Evolutionary conservation across 495 filamentous ascomycete species (phyloP), one percentile per base, ranked within the genome.

Genomic region (Thermochaetoides thermophila): DNA sequence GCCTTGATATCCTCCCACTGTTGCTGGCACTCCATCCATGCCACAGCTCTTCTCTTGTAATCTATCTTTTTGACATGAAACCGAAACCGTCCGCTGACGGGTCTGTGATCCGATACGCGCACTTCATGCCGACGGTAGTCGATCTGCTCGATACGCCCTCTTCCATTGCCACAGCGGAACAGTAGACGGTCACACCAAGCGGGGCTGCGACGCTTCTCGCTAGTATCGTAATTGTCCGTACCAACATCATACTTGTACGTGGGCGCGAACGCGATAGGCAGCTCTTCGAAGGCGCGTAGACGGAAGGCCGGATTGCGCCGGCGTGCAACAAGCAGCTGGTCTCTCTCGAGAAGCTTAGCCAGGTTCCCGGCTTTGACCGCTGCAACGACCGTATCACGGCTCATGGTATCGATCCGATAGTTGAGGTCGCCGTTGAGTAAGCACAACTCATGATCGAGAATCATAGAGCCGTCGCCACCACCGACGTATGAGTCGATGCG

Each of bases 201-300:
- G 1, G 89, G 89, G n/a, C 82, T 74, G 3, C 89, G 73, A 52
- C 84, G 81, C 68, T 97, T 97, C 49, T 97, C 89, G 38, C 78
- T 84, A 2, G 79, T 76, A 48, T 97, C 89, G 52, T 97, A 97
- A 17, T 74, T 76, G 50, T 95, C 84, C 7, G 82, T 89, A 9
- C 85, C 86, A 1, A 95, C 82, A 46, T 97, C 89, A 53, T 96
- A 97, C 54, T 97, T 97, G 60, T 97, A 97, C 2, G 89, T 97
- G 6, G 89, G 89, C 11, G 81, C 76, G 50, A 97, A 97, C 0
- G 74, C 78, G 47, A 97, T 95, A 0, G 75, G 76, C 9, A 71
- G 63, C 56, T 97, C 89, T 12, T 74, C 73, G 47, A 97, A 96
- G 4, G 80, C 76, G 13, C 86, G 74, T 2, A 95, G 68, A 15